Percentiles rank a stretch among this genome's conserved stretches.
These are phyloP conservation scores for Calonectria pteridis DNA, from an alignment of 2,329 filamentous ascomycete genomes.

Conservation along the genomic window DNA sequence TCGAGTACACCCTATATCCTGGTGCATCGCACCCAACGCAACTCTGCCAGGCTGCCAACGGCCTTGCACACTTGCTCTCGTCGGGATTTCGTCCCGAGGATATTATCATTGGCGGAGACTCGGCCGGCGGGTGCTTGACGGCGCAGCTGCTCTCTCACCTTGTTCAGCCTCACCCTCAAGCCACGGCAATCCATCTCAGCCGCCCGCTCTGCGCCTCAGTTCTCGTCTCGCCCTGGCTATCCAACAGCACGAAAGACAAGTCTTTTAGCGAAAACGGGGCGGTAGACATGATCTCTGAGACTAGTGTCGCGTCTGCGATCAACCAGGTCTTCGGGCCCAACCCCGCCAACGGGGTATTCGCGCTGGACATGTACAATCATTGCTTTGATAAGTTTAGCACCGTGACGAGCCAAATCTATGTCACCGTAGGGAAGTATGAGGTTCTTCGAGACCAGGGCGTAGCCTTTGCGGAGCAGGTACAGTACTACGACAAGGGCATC, in stretches of 20 bases:
- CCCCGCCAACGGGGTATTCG: background rate
- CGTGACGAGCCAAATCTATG: conserved; percentile 8
- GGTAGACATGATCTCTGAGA: conserved; percentile 25
- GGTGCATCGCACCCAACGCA: conserved; percentile 43
- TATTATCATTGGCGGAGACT: conserved; percentile 50
- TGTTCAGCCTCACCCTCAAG: conserved; percentile 41
- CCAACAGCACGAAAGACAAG: background rate
- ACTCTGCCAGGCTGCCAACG: conserved; percentile 43
- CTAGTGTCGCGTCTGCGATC: conserved; percentile 13
- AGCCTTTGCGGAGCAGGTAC: conserved; percentile 20
- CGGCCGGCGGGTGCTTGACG: conserved; percentile 49
- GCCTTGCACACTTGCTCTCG: background rate
- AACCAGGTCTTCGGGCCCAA: background rate
- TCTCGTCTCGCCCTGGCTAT: conserved; percentile 46
- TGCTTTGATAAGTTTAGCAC: background rate
- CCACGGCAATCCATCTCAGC: conserved; percentile 30
- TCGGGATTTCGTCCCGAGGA: conserved; percentile 30
- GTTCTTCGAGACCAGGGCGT: conserved; percentile 25
- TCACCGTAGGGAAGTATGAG: conserved; percentile 27
- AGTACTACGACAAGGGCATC: background rate
- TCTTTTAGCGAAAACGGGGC: conserved; percentile 20
- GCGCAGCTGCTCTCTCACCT: conserved; percentile 47
- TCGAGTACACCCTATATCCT: conserved; percentile 49
- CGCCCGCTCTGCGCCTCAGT: conserved; percentile 46
- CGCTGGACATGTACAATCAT: background rate